A percentile compares a stretch with the other conserved stretches of the same genome.
Conservation (phyloP, 495 filamentous ascomycete genomes). For the Parathielavia appendiculata region DNA sequence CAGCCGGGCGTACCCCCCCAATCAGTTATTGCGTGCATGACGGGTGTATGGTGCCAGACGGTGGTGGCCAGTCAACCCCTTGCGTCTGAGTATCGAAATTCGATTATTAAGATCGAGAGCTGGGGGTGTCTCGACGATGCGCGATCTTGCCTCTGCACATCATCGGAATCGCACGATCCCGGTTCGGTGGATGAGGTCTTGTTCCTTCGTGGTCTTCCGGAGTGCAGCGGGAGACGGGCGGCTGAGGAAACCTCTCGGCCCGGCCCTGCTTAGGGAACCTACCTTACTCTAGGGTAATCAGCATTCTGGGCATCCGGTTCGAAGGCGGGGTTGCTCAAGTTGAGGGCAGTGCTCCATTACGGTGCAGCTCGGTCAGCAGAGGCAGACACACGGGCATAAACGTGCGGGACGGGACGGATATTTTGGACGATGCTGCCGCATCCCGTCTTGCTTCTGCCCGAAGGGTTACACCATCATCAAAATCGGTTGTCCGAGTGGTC, state of each 20-base stretch:
- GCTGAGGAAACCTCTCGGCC: background rate
- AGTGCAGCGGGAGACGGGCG: too few relatives aligned
- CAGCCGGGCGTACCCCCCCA: too few relatives aligned
- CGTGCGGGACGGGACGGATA: constrained; percentile 10
- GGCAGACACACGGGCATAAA: background rate
- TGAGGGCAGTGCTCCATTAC: background rate
- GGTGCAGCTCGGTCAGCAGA: background rate
- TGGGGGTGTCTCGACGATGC: too few relatives aligned
- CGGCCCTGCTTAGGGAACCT: background rate
- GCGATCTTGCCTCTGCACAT: too few relatives aligned
- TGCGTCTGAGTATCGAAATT: too few relatives aligned
- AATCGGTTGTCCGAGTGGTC: background rate
- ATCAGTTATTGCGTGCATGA: too few relatives aligned
- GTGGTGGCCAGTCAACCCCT: too few relatives aligned
- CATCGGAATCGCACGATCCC: too few relatives aligned
- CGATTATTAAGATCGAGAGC: too few relatives aligned
- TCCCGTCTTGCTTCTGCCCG: constrained; percentile 19
- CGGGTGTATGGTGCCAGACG: too few relatives aligned
- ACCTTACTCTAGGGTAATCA: background rate
- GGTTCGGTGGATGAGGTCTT: too few relatives aligned
- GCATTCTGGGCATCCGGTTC: background rate
- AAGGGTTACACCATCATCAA: background rate
- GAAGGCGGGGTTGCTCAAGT: constrained; percentile 3
- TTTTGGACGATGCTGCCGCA: constrained; percentile 23
- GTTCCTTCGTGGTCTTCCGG: too few relatives aligned